Base-by-base conservation (phyloP, 2,329 filamentous ascomycete species). In the Cladophialophora chaetospira region DNA sequence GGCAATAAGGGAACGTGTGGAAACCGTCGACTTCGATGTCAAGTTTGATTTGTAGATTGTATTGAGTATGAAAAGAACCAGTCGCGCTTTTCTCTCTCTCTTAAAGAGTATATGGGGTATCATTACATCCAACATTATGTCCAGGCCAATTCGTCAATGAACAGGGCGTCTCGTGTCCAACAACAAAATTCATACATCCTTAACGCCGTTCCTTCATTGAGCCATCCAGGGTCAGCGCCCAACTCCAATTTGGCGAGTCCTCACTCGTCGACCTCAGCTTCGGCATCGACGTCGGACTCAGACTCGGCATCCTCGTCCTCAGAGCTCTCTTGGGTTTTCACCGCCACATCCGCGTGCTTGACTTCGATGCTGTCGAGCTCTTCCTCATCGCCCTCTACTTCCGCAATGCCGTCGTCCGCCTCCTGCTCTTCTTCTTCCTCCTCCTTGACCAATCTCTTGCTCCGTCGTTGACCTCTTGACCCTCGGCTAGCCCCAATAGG, bases 121-220 rank as follows among this genome's bases (percentile, higher is more conserved):
- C 56, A 58, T 58, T 58, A 58, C 42, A 50, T 58, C 51, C 56
- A 36, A 45, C 28, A 17, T 25, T 36, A 40, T 52, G 36, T 51
- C 48, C 48, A 40, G 23, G 8, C 26, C 26, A 25, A 11, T 45
- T 29, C 8, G 26, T 28, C 21, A 33, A 8, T 33, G 31, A 33
- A 8, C 31, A 33, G 31, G n/a, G n/a, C n/a, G n/a, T n/a, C n/a
- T n/a, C n/a, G n/a, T n/a, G n/a, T n/a, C n/a, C n/a, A n/a, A n/a
- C n/a, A n/a, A n/a, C n/a, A n/a, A n/a, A n/a, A n/a, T n/a, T n/a
- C n/a, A n/a, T n/a, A n/a, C n/a, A n/a, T n/a, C n/a, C n/a, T n/a
- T n/a, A n/a, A n/a, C n/a, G n/a, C n/a, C n/a, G n/a, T n/a, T n/a
- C n/a, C n/a, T n/a, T n/a, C n/a, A n/a, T n/a, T n/a, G n/a, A n/a